A percentile compares a stretch with the other conserved stretches of the same genome.
phyloP scores from a whole-genome alignment of 345 rosid genomes.

The Alliaria petiolata region DNA sequence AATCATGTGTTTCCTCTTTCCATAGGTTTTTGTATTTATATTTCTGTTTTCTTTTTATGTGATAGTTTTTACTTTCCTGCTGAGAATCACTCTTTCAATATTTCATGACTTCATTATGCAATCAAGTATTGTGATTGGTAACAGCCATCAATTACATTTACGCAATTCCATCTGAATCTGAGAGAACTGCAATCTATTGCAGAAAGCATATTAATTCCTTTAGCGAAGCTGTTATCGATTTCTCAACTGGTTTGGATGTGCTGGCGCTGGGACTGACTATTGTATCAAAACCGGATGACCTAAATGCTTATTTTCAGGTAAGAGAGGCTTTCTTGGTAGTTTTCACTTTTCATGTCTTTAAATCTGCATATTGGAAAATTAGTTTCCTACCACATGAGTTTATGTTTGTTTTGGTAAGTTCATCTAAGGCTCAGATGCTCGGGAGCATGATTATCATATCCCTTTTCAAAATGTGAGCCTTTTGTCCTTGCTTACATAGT shows the following conservation, averaged over 20 bases:
- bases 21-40: neutral
- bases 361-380: neutral
- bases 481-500: slow-evolving; percentile 16
- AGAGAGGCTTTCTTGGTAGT: slow-evolving; percentile 21
- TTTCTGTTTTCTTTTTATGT: neutral
- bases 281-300: slow-evolving; percentile 53
- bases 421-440: slow-evolving; percentile 12
- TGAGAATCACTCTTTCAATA: neutral
- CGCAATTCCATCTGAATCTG: slow-evolving; percentile 15
- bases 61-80: neutral
- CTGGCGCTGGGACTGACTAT: slow-evolving; percentile 50
- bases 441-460: slow-evolving; percentile 2
- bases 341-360: slow-evolving; percentile 1
- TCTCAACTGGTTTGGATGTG: slow-evolving; percentile 53
- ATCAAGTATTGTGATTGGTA: neutral
- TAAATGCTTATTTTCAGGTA: slow-evolving; percentile 66
- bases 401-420: neutral
- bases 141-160: slow-evolving; percentile 16
- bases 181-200: slow-evolving; percentile 36
- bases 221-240: slow-evolving; percentile 39
- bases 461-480: neutral
- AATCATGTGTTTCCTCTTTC: neutral
- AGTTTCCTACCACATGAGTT: slow-evolving; percentile 4
- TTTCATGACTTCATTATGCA: slow-evolving; percentile 7
- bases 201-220: slow-evolving; percentile 71